These are phyloP conservation scores for Lepidium sativum DNA, from an alignment of 345 rosid species.

Conservation along the genomic window DNA sequence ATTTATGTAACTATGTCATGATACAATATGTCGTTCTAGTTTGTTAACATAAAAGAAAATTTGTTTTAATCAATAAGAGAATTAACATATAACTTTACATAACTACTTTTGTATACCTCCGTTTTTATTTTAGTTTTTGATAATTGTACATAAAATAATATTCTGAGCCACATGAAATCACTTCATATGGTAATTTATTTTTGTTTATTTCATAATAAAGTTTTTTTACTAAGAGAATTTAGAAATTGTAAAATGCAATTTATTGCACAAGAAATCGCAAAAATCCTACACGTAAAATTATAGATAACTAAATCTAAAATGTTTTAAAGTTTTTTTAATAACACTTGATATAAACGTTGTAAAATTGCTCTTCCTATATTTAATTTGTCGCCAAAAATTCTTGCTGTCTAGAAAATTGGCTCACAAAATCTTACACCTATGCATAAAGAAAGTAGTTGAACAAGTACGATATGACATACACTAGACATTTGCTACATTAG, in stretches of 20 bases:
- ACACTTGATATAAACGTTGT: too few species aligned
- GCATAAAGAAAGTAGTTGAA: constrained; percentile 25
- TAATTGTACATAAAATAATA: not conserved
- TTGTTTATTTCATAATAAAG: not conserved
- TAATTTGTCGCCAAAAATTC: constrained; percentile 11
- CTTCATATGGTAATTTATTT: not conserved
- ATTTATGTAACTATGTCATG: not conserved
- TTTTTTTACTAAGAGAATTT: not conserved
- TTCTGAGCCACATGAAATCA: not conserved
- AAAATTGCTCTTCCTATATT: not conserved
- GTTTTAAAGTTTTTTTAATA: too few species aligned
- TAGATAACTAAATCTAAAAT: too few species aligned
- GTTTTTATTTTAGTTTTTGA: not conserved
- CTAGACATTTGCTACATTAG: constrained; percentile 30
- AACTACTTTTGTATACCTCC: not conserved
- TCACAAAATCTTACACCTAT: constrained; percentile 14
- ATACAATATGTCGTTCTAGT: not conserved
- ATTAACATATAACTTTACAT: not conserved
- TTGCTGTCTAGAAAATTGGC: constrained; percentile 46
- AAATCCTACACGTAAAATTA: not conserved
- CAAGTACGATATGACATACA: constrained; percentile 35
- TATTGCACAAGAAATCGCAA: not conserved
- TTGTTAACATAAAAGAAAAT: not conserved
- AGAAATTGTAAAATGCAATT: not conserved
- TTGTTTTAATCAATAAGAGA: not conserved